A percentile compares a stretch with the other conserved stretches of the same genome.
phyloP scores from a whole-genome alignment of 768 basidiomycete genomes.

The Lepiota brunneoincarnata region DNA sequence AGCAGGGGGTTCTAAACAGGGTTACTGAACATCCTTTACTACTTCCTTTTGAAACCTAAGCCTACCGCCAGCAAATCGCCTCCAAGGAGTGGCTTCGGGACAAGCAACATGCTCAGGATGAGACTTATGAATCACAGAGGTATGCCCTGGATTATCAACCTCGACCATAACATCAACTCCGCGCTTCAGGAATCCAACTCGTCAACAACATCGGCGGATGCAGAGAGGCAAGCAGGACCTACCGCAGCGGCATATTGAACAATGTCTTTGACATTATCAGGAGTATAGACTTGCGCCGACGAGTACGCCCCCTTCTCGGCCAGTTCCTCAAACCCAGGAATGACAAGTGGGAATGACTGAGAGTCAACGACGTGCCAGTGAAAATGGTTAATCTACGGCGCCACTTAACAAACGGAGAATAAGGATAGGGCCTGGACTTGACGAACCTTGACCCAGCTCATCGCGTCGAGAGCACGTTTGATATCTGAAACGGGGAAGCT shows the following conservation, averaged over 20 bases:
- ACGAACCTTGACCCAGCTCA: conserved; percentile 62
- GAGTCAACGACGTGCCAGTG: conserved; percentile 85
- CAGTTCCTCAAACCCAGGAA: conserved; percentile 61
- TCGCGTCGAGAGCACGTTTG: conserved; percentile 67
- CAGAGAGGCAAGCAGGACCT: conserved; percentile 34
- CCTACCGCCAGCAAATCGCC: conserved; percentile 44
- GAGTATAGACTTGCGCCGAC: conserved; percentile 45
- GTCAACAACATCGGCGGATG: background rate
- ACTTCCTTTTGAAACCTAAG: background rate
- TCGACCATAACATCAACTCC: conserved; percentile 79
- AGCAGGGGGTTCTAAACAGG: conserved; percentile 62
- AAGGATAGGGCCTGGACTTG: conserved; percentile 35
- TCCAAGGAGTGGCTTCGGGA: conserved; percentile 52
- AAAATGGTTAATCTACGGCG: conserved; percentile 53
- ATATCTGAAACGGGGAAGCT: conserved; percentile 67
- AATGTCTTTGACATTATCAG: conserved; percentile 53
- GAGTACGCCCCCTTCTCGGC: conserved; percentile 70
- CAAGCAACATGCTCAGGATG: conserved; percentile 81
- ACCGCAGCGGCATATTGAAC: conserved; percentile 66
- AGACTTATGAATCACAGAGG: conserved; percentile 56
- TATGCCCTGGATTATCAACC: conserved; percentile 85
- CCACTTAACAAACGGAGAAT: conserved; percentile 46
- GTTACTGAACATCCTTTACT: background rate
- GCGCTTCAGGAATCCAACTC: conserved; percentile 32
- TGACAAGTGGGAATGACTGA: conserved; percentile 71